Conservation (phyloP, 352 stramenopile species). For the Phytophthora capsici region DNA sequence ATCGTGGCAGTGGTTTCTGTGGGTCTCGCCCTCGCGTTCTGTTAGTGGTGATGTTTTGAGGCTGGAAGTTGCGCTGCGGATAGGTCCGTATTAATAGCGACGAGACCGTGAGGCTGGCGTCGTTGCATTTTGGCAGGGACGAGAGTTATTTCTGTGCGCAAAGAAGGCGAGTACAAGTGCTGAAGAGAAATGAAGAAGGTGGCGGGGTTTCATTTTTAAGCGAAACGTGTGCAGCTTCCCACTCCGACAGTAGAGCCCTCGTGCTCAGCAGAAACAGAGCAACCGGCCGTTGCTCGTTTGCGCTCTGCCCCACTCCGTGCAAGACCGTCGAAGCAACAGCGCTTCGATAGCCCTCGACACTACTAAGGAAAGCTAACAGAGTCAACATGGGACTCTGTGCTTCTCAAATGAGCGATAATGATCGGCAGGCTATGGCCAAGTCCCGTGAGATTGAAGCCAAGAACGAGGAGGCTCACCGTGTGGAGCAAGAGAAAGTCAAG, state of each 20-base stretch:
- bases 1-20: slow-evolving; percentile 36
- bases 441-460: slow-evolving; percentile 80
- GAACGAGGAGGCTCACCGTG: slow-evolving; percentile 79
- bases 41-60: slow-evolving; percentile 1
- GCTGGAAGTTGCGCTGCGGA: slow-evolving; percentile 3
- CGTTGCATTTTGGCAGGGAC: slow-evolving; percentile 28
- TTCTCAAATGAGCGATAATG: slow-evolving; percentile 62
- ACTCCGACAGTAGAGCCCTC: slow-evolving; percentile 40
- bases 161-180: slow-evolving; percentile 12
- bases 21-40: slow-evolving; percentile 14
- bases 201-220: slow-evolving; percentile 75
- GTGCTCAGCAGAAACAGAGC: slow-evolving; percentile 42
- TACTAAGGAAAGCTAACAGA: slow-evolving; percentile 24
- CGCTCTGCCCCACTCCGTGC: slow-evolving; percentile 26
- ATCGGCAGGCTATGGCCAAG: slow-evolving; percentile 72
- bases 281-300: slow-evolving; percentile 16
- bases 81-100: slow-evolving; percentile 36
- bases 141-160: slow-evolving; percentile 42
- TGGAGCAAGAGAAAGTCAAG: slow-evolving; percentile 95
- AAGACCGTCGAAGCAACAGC: slow-evolving; percentile 31
- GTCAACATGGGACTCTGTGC: slow-evolving; percentile 72
- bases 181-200: slow-evolving; percentile 12
- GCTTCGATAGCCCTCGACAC: slow-evolving; percentile 25
- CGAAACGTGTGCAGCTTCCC: slow-evolving; percentile 43
- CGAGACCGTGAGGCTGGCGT: slow-evolving; percentile 24